These are phyloP conservation scores for Flammula alnicola DNA, from an alignment of 1,284 basidiomycete species.

Conservation along the genomic window DNA sequence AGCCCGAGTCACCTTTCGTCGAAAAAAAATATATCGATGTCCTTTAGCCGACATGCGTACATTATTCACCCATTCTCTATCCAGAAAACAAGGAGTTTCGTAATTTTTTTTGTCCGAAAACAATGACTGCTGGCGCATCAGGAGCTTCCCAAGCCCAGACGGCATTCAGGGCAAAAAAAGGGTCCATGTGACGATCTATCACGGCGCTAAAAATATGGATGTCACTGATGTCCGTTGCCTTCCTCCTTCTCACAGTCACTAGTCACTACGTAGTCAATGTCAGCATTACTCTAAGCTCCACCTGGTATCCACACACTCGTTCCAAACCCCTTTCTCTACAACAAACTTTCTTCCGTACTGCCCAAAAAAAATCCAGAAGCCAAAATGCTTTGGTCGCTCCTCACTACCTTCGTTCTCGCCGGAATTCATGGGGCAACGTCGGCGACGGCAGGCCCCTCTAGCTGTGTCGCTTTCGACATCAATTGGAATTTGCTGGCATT, in stretches of 20 bases:
- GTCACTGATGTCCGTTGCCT: constrained; percentile 5
- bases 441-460: constrained; percentile 20
- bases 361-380: not conserved
- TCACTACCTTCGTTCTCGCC: constrained; percentile 22
- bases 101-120: too few species aligned
- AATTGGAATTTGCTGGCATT: constrained; percentile 76
- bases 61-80: too few species aligned
- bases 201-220: constrained; percentile 8
- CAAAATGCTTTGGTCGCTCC: constrained; percentile 22
- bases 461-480: constrained; percentile 70
- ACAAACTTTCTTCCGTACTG: not conserved
- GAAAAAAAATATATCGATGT: too few species aligned
- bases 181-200: not conserved
- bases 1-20: too few species aligned
- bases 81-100: too few species aligned
- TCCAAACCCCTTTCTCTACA: constrained; percentile 5
- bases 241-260: constrained; percentile 8
- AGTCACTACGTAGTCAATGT: too few species aligned
- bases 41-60: too few species aligned
- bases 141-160: not conserved
- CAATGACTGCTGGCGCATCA: too few species aligned
- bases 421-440: constrained; percentile 14
- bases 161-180: not conserved
- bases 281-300: not conserved
- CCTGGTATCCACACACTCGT: constrained; percentile 13